Conservation (phyloP, 495 filamentous ascomycete species). For the Xylaria flabelliformis region DNA sequence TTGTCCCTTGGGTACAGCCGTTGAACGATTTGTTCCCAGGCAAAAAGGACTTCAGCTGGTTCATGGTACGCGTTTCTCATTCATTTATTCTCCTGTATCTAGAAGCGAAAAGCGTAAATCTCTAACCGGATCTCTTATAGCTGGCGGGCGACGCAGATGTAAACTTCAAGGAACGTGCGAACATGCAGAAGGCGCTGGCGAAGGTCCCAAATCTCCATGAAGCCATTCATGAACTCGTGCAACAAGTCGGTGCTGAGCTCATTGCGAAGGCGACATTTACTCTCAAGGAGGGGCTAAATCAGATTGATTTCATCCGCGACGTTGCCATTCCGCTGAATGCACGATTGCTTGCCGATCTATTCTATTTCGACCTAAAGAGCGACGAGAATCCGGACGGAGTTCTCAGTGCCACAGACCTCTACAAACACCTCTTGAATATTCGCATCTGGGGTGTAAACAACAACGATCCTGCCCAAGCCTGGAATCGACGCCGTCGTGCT, state of each 20-base stretch:
- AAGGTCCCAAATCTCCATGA: constrained; percentile 58
- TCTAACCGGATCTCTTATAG: constrained; percentile 23
- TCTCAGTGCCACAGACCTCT: constrained; percentile 65
- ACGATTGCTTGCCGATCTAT: constrained; percentile 54
- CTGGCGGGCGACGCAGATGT: constrained; percentile 56
- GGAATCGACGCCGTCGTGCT: constrained; percentile 63
- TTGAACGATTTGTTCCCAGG: constrained; percentile 34
- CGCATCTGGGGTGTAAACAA: constrained; percentile 71
- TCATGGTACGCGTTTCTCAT: constrained; percentile 45
- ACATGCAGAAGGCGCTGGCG: constrained; percentile 62
- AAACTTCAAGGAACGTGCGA: constrained; percentile 52
- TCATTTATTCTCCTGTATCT: not conserved
- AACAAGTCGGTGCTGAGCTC: constrained; percentile 64
- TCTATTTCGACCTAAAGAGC: constrained; percentile 68
- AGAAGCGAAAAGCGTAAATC: not conserved
- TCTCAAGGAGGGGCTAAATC: constrained; percentile 59
- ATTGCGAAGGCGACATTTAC: constrained; percentile 65
- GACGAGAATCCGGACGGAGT: constrained; percentile 63
- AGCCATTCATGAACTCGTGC: constrained; percentile 63
- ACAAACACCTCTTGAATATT: constrained; percentile 63
- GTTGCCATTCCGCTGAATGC: constrained; percentile 60
- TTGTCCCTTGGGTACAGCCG: constrained; percentile 32
- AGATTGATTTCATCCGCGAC: constrained; percentile 76
- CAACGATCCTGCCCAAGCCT: constrained; percentile 67
- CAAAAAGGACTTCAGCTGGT: constrained; percentile 55